These are phyloP conservation scores for Erodium moschatum DNA, from an alignment of 441 rosid genomes.

Conservation along the genomic window DNA sequence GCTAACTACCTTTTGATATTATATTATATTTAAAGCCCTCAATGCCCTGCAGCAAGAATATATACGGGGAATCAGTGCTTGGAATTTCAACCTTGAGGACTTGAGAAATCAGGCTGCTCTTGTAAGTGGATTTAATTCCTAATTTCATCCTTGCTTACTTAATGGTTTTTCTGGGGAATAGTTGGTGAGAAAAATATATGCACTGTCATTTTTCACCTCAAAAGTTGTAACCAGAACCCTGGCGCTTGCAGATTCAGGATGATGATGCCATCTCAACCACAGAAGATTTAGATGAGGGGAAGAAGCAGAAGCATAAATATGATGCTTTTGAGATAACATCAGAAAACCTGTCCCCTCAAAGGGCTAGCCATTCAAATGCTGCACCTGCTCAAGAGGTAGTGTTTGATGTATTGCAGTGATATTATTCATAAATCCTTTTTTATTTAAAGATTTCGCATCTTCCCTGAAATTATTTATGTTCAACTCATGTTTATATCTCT, in stretches of 20 bases:
- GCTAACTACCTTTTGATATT: constrained; percentile 12
- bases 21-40: not conserved
- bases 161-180: too few species aligned
- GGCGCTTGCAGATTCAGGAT: constrained; percentile 57
- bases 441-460: not conserved
- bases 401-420: constrained; percentile 17
- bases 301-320: constrained; percentile 33
- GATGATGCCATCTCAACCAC: constrained; percentile 45
- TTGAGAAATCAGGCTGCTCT: constrained; percentile 86
- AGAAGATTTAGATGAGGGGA: constrained; percentile 37
- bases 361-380: constrained; percentile 38
- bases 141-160: too few species aligned
- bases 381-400: constrained; percentile 53
- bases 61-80: constrained; percentile 89
- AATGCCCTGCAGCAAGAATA: constrained; percentile 77
- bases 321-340: too few species aligned
- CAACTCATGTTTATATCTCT: constrained; percentile 20
- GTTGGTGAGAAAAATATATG: not conserved
- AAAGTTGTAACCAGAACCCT: constrained; percentile 13
- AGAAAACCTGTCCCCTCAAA: constrained; percentile 30
- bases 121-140: constrained; percentile 39
- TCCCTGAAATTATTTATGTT: constrained; percentile 10
- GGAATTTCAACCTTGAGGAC: constrained; percentile 98
- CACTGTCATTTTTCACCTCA: constrained; percentile 11
- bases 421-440: constrained; percentile 14